A percentile compares a stretch with the other conserved stretches of the same genome.
These are phyloP conservation scores for Diaporthe longicolla DNA, from an alignment of 2,329 filamentous ascomycete species.

Conservation along the genomic window DNA sequence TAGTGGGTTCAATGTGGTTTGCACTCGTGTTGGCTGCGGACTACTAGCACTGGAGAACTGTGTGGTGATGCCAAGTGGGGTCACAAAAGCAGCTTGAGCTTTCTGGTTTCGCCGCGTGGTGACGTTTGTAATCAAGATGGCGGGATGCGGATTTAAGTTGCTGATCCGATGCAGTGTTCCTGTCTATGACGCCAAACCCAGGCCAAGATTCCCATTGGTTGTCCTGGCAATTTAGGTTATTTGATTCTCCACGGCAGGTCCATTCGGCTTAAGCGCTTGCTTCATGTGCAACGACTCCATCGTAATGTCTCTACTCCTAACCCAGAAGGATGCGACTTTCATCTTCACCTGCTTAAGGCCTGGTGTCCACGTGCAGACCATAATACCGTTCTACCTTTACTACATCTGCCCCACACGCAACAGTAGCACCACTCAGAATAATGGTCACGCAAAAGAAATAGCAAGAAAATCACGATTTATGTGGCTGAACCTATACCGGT, in stretches of 20 bases:
- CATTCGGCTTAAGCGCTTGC: not conserved
- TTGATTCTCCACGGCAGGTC: not conserved
- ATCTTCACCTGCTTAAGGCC: not conserved
- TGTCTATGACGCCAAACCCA: slow-evolving; percentile 27
- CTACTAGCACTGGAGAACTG: not conserved
- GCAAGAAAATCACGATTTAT: too few species aligned
- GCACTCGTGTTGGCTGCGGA: not conserved
- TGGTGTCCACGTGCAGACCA: too few species aligned
- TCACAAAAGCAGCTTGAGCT: not conserved
- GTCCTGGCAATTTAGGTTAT: not conserved
- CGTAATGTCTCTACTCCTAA: not conserved
- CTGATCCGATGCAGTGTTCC: not conserved
- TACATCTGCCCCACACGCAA: not conserved
- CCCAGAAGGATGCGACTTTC: too few species aligned
- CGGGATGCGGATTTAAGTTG: slow-evolving; percentile 2
- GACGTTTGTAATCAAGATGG: slow-evolving; percentile 1
- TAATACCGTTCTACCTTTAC: not conserved
- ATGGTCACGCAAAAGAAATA: too few species aligned
- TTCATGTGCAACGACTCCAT: not conserved
- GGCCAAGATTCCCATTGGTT: not conserved
- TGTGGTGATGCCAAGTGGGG: not conserved
- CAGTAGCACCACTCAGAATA: not conserved
- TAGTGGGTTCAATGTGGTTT: not conserved
- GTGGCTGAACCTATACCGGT: too few species aligned
- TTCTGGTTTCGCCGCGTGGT: not conserved